A percentile compares a stretch with the other conserved stretches of the same genome.
Conservation (phyloP, 768 basidiomycete species). For the Tephrocybe rancida region DNA sequence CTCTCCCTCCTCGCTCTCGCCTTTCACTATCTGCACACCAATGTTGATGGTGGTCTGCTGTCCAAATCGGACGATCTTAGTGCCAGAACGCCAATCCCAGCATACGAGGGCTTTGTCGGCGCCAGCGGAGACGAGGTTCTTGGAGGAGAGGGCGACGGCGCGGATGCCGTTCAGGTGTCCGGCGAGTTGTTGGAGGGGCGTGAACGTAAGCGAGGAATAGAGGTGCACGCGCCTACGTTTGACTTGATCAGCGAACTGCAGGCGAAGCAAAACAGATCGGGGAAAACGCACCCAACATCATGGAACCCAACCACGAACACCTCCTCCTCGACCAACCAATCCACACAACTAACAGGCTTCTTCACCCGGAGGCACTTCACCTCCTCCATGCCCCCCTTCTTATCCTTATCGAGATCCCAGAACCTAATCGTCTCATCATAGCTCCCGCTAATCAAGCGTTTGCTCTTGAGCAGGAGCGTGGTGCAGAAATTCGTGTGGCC, state of each 20-base stretch:
- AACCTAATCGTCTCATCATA: constrained; percentile 93
- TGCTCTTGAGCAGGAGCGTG: constrained; percentile 76
- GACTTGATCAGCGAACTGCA: neutral
- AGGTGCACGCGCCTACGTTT: constrained; percentile 76
- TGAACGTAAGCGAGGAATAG: constrained; percentile 84
- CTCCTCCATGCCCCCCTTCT: constrained; percentile 63
- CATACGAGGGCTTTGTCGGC: constrained; percentile 75
- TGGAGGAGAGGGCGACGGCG: constrained; percentile 75
- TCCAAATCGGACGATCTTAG: constrained; percentile 88
- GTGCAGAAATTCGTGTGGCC: constrained; percentile 92
- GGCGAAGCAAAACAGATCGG: neutral
- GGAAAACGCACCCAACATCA: constrained; percentile 72
- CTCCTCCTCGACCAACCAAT: constrained; percentile 72
- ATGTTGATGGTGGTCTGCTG: constrained; percentile 93
- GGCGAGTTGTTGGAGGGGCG: constrained; percentile 79
- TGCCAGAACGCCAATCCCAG: constrained; percentile 90
- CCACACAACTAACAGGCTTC: constrained; percentile 90
- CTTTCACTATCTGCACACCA: constrained; percentile 81
- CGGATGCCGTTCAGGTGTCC: constrained; percentile 90
- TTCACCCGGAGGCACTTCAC: constrained; percentile 76
- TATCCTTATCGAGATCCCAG: constrained; percentile 66
- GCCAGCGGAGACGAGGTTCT: constrained; percentile 86
- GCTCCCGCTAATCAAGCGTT: constrained; percentile 84
- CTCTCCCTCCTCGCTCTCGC: constrained; percentile 66
- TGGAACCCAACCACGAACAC: constrained; percentile 93